Conservation (phyloP, 805 yeast genomes). For the Sporopachydermia lactativora region DNA sequence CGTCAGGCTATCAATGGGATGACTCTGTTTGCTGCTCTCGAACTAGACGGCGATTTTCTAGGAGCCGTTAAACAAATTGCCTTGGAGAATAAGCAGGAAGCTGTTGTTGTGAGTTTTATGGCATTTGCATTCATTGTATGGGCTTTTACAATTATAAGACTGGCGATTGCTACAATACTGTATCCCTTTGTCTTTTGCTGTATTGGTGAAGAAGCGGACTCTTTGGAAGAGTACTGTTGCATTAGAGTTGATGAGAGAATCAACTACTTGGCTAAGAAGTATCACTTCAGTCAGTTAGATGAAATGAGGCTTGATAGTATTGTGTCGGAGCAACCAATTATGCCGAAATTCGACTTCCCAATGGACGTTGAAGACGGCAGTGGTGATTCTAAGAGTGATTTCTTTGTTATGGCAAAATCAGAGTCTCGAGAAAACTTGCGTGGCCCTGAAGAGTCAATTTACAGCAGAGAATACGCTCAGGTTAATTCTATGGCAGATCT, state of each 20-base stretch:
- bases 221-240: constrained; percentile 50
- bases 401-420: too few species aligned
- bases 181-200: constrained; percentile 37
- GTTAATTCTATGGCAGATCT: too few species aligned
- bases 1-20: constrained; percentile 75
- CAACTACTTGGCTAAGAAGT: constrained; percentile 31
- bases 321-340: neutral
- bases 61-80: constrained; percentile 39
- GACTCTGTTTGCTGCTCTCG: constrained; percentile 42
- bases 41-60: constrained; percentile 20
- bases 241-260: constrained; percentile 42
- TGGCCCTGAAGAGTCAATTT: too few species aligned
- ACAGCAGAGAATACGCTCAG: too few species aligned
- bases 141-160: constrained; percentile 47
- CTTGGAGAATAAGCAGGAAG: constrained; percentile 43
- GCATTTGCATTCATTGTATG: constrained; percentile 60
- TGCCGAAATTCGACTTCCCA: neutral
- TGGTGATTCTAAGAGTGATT: too few species aligned
- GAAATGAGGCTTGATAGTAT: constrained; percentile 5
- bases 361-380: neutral
- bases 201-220: constrained; percentile 24
- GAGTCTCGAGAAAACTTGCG: too few species aligned
- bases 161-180: constrained; percentile 38
- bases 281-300: constrained; percentile 19
- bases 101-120: constrained; percentile 66